These are phyloP conservation scores for Pyropia yezoensis DNA, from an alignment of 23 red algal species.

Conservation along the genomic window DNA sequence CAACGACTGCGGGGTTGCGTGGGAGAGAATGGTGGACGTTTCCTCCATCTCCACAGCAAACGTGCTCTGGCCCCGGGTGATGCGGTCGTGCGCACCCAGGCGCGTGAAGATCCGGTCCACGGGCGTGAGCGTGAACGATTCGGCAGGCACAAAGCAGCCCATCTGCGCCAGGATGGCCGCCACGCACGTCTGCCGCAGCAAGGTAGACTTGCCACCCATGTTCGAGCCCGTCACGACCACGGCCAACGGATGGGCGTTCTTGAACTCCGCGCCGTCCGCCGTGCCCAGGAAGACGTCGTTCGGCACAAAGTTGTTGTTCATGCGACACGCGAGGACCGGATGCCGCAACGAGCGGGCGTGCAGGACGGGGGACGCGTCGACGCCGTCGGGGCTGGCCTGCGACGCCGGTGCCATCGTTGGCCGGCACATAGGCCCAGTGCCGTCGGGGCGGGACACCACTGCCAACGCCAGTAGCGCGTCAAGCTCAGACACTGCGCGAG, in stretches of 20 bases:
- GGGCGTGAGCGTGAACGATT: slow-evolving; percentile 34
- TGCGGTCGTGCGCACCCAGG: slow-evolving; percentile 77
- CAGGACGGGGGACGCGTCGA: slow-evolving; percentile 6
- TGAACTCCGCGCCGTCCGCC: not conserved
- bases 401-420: slow-evolving; percentile 28
- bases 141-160: slow-evolving; percentile 89
- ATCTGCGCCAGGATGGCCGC: slow-evolving; percentile 90
- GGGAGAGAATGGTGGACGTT: slow-evolving; percentile 65
- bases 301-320: slow-evolving; percentile 47
- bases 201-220: slow-evolving; percentile 87
- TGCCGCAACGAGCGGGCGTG: slow-evolving; percentile 38
- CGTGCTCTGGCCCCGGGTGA: slow-evolving; percentile 82
- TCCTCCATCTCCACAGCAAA: slow-evolving; percentile 99
- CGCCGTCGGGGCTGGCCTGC: not conserved
- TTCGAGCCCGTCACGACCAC: slow-evolving; percentile 79
- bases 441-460: slow-evolving; percentile 15
- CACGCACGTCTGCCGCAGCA: slow-evolving; percentile 72
- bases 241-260: slow-evolving; percentile 1
- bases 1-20: slow-evolving; percentile 71
- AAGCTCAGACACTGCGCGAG: slow-evolving; percentile 40
- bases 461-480: slow-evolving; percentile 75
- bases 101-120: slow-evolving; percentile 80
- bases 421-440: slow-evolving; percentile 40
- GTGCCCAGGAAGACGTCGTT: slow-evolving; percentile 49
- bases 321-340: slow-evolving; percentile 35